These are phyloP conservation scores for Ophiocordyceps camponoti-floridani DNA, from an alignment of 2,329 filamentous ascomycete species.

Conservation along the genomic window DNA sequence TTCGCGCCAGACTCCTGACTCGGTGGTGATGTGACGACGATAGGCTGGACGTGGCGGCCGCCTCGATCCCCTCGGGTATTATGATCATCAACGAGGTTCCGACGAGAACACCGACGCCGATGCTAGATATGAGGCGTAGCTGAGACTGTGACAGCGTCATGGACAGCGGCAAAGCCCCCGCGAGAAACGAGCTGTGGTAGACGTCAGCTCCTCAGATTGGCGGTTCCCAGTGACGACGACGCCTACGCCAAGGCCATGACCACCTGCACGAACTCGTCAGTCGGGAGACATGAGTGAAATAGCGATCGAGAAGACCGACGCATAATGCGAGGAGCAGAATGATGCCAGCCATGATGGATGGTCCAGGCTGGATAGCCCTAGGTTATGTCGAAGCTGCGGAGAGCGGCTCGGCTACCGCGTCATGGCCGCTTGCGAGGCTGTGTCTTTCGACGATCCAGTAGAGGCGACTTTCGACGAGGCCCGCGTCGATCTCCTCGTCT, in stretches of 20 bases:
- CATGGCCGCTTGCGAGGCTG: background rate
- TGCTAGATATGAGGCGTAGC: conserved; percentile 72
- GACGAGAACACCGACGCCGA: conserved; percentile 86
- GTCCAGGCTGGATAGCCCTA: no score
- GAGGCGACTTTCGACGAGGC: no score
- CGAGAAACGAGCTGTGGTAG: conserved; percentile 69
- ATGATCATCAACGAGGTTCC: conserved; percentile 94
- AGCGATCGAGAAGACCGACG: conserved; percentile 14
- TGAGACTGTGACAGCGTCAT: conserved; percentile 77
- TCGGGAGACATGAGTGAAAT: background rate
- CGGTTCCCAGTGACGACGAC: background rate
- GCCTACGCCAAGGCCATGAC: conserved; percentile 43
- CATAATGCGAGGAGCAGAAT: conserved; percentile 21
- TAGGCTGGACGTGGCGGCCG: conserved; percentile 45
- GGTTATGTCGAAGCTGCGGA: background rate
- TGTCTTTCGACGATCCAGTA: no score
- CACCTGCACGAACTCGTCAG: conserved; percentile 16
- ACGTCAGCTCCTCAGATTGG: background rate
- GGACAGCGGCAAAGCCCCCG: conserved; percentile 76
- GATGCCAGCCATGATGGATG: conserved; percentile 18
- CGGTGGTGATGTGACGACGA: conserved; percentile 20
- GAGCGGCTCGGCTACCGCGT: background rate
- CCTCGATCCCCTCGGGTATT: conserved; percentile 90
- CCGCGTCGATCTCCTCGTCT: no score
- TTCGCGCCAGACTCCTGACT: conserved; percentile 12